Evolutionary conservation across 352 stramenopile species (phyloP).

Genomic region (Phytopythium boreale): DNA sequence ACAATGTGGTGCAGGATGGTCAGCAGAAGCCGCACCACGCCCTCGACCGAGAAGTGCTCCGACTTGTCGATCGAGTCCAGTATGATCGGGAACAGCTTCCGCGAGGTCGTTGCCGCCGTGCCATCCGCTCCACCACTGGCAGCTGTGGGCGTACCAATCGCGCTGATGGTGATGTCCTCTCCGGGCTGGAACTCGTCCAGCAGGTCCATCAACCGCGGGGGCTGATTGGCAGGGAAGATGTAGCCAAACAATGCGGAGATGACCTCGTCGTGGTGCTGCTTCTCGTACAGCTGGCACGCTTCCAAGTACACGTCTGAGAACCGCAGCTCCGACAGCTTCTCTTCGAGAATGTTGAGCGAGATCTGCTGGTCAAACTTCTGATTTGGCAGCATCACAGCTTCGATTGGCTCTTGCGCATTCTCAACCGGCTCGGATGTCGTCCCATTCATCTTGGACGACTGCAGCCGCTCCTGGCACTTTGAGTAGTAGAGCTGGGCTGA

Average conservation of each 20-base stretch:
- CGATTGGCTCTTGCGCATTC: neutral
- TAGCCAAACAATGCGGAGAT: conserved; percentile 36
- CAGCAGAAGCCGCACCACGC: conserved; percentile 31
- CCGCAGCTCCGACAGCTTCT: conserved; percentile 48
- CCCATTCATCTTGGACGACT: neutral
- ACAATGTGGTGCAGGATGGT: conserved; percentile 40
- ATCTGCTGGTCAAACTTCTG: conserved; percentile 36
- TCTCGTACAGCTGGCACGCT: conserved; percentile 34
- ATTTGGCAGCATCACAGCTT: conserved; percentile 36
- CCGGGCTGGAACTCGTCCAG: conserved; percentile 49
- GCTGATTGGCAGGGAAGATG: conserved; percentile 52
- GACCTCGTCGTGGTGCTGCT: conserved; percentile 35
- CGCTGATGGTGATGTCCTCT: conserved; percentile 2
- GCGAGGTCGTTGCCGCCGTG: neutral
- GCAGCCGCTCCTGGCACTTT: conserved; percentile 44
- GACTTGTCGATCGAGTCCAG: conserved; percentile 36
- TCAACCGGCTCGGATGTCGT: neutral
- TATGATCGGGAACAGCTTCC: conserved; percentile 37
- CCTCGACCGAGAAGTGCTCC: conserved; percentile 24
- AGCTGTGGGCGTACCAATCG: too few relatives aligned
- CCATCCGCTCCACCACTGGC: too few relatives aligned
- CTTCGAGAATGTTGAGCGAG: conserved; percentile 31
- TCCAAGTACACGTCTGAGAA: conserved; percentile 59
- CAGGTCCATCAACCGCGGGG: conserved; percentile 44
- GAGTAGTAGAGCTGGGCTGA: conserved; percentile 51